A percentile compares a stretch with the other conserved stretches of the same genome.
Evolutionary conservation across 352 stramenopile genomes (phyloP).

Genomic region (Globisporangium iwayamae): DNA sequence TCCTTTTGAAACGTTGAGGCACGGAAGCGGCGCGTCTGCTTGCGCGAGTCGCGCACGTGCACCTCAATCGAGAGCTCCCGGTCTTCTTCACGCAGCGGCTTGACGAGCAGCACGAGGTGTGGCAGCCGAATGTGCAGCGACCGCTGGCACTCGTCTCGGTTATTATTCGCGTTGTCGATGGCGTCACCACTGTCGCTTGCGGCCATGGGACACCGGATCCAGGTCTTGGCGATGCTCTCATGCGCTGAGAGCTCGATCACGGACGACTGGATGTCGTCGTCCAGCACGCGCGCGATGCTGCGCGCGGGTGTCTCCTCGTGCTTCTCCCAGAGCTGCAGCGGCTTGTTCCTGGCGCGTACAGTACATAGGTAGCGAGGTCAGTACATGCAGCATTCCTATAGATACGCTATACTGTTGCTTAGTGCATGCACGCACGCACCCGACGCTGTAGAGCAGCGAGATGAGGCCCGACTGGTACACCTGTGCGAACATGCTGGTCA

Average conservation of each 20-base stretch:
- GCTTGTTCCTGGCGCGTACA: conserved; percentile 27
- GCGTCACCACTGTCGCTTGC: background rate
- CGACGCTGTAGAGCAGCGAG: conserved; percentile 62
- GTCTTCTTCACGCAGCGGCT: conserved; percentile 25
- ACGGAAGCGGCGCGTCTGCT: conserved; percentile 34
- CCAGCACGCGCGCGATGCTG: conserved; percentile 43
- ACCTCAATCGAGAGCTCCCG: conserved; percentile 48
- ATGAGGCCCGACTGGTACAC: conserved; percentile 48
- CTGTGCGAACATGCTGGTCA: conserved; percentile 38
- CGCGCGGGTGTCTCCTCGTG: conserved; percentile 23
- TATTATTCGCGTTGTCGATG: background rate
- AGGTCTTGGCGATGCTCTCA: conserved; percentile 37
- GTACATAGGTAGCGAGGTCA: background rate
- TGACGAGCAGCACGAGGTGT: conserved; percentile 45
- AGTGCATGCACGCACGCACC: conserved; percentile 23
- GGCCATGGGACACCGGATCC: conserved; percentile 39
- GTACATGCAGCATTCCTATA: no score
- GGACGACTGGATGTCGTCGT: conserved; percentile 55
- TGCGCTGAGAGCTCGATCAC: conserved; percentile 41
- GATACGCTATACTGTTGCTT: no score
- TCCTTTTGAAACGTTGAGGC: conserved; percentile 47
- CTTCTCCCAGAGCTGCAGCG: conserved; percentile 64
- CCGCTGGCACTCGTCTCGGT: background rate
- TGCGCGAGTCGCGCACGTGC: conserved; percentile 30
- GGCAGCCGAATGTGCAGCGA: conserved; percentile 50